A percentile compares a stretch with the other conserved stretches of the same genome.
These are phyloP conservation scores for Glycine soja DNA, from an alignment of 306 rosid species.

Conservation along the genomic window DNA sequence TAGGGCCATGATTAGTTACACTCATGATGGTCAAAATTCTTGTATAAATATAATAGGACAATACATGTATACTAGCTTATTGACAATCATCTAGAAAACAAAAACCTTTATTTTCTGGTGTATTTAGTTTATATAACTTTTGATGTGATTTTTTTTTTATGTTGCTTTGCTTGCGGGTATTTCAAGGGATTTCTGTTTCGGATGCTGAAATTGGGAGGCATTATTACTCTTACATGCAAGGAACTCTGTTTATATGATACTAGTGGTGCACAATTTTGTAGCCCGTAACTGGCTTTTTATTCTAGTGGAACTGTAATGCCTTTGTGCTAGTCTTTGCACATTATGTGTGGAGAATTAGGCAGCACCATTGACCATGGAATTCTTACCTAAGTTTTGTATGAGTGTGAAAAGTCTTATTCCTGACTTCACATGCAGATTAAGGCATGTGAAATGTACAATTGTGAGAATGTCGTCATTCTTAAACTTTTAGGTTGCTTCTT, in stretches of 20 bases:
- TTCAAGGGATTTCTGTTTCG: constrained; percentile 26
- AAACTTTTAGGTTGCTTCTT: not conserved
- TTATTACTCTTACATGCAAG: not conserved
- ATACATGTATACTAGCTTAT: constrained; percentile 13
- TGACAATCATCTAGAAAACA: constrained; percentile 25
- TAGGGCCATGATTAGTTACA: constrained; percentile 12
- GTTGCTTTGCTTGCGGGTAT: constrained; percentile 21
- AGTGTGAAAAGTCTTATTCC: not conserved
- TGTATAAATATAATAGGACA: constrained; percentile 23
- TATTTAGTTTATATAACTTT: constrained; percentile 9
- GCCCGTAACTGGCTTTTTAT: not conserved
- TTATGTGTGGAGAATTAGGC: not conserved
- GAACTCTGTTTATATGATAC: not conserved
- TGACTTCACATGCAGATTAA: not conserved
- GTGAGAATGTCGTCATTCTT: constrained; percentile 10
- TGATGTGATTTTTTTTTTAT: constrained; percentile 12
- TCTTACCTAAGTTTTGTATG: not conserved
- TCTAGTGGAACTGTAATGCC: not conserved
- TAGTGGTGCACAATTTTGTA: constrained; percentile 6
- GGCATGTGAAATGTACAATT: not conserved
- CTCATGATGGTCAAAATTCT: constrained; percentile 6
- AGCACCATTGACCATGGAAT: not conserved
- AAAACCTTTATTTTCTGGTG: constrained; percentile 6
- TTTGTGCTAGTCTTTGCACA: not conserved
- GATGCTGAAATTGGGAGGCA: constrained; percentile 6